A percentile compares a stretch with the other conserved stretches of the same genome.
phyloP scores from a whole-genome alignment of 495 filamentous ascomycete genomes.

The Apiosordaria backusii region DNA sequence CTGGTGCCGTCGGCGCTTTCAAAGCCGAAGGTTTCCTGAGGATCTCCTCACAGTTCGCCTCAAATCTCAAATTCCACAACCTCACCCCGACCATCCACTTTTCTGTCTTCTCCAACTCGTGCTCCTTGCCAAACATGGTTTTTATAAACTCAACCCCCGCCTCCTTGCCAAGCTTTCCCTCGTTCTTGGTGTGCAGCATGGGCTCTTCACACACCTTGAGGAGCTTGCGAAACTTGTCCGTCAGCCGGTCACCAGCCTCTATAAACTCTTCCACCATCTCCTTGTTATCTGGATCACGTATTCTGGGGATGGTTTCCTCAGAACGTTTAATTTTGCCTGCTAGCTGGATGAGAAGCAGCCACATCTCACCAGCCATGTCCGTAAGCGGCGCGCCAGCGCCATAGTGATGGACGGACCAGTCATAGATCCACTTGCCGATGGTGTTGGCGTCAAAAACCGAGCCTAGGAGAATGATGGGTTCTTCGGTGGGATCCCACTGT shows the following conservation, averaged over 20 bases:
- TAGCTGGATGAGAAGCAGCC: conserved; percentile 93
- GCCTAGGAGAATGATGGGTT: conserved; percentile 85
- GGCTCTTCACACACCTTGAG: conserved; percentile 87
- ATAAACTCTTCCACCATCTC: conserved; percentile 90
- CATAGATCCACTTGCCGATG: conserved; percentile 98
- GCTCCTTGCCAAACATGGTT: conserved; percentile 89
- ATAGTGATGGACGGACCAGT: conserved; percentile 96
- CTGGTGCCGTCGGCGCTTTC: background rate
- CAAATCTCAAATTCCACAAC: conserved; percentile 93
- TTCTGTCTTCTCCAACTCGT: conserved; percentile 87
- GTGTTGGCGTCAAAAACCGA: conserved; percentile 98
- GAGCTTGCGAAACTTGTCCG: conserved; percentile 78
- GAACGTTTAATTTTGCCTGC: conserved; percentile 92
- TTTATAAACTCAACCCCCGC: conserved; percentile 95
- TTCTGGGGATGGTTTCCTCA: conserved; percentile 72
- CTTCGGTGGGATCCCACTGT: conserved; percentile 96
- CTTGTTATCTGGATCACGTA: conserved; percentile 64
- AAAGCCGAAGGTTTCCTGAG: conserved; percentile 51
- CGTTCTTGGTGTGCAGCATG: conserved; percentile 63
- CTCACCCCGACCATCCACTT: conserved; percentile 87
- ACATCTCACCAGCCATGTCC: conserved; percentile 90
- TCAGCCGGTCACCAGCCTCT: conserved; percentile 83
- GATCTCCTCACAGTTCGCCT: conserved; percentile 93
- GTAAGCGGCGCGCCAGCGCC: conserved; percentile 81
- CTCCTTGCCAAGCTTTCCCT: conserved; percentile 79